These are phyloP conservation scores for Trichoderma gamsii DNA, from an alignment of 495 filamentous ascomycete genomes.

Conservation along the genomic window DNA sequence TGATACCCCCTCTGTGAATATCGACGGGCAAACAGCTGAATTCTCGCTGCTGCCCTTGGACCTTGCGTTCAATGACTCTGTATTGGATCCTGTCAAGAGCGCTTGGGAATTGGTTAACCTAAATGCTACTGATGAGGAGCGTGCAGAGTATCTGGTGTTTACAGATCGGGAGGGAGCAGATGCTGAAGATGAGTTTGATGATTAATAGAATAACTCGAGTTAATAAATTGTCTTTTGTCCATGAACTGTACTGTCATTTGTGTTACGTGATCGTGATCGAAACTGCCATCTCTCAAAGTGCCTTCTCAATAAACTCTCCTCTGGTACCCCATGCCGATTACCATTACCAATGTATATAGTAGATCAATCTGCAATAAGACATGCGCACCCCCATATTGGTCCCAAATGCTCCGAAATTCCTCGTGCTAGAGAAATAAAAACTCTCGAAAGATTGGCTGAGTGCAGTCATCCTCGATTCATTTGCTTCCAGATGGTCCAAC, in stretches of 20 bases:
- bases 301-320: background rate
- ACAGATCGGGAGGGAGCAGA: constrained; percentile 44
- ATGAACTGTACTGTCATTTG: background rate
- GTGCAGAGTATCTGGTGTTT: constrained; percentile 59
- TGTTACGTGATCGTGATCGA: background rate
- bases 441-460: background rate
- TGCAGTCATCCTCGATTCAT: background rate
- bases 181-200: constrained; percentile 41
- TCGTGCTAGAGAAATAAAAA: background rate
- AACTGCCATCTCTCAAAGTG: background rate
- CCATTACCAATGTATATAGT: background rate
- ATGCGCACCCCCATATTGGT: background rate
- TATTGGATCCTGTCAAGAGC: constrained; percentile 53
- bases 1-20: constrained; percentile 18
- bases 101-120: constrained; percentile 56
- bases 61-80: constrained; percentile 63
- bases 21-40: constrained; percentile 30
- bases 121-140: constrained; percentile 40
- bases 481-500: background rate
- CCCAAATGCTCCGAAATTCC: background rate
- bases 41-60: constrained; percentile 53
- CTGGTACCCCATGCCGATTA: too few relatives aligned
- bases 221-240: background rate
- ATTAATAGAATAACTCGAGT: constrained; percentile 18
- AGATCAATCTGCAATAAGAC: background rate